phyloP scores from a whole-genome alignment of 2,329 filamentous ascomycete genomes.

The Fusarium sp. region DNA sequence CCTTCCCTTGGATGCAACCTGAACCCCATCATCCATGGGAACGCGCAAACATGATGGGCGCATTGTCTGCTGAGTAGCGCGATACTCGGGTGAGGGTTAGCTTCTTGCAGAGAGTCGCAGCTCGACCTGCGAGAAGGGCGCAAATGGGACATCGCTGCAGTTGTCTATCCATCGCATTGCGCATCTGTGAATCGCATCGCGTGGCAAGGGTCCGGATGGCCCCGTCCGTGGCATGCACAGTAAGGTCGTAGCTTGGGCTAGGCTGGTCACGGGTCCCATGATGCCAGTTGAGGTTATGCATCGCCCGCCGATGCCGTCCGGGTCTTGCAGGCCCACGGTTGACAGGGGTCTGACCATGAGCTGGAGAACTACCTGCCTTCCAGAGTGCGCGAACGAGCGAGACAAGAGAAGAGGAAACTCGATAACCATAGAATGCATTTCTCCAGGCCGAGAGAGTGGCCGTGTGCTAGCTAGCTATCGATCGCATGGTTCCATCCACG shows the following conservation, averaged over 20 bases:
- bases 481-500: slow-evolving; percentile 32
- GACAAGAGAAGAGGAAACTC: slow-evolving; percentile 5
- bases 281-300: slow-evolving; percentile 32
- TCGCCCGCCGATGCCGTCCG: slow-evolving; percentile 36
- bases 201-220: slow-evolving; percentile 40
- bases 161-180: slow-evolving; percentile 28
- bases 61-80: slow-evolving; percentile 30
- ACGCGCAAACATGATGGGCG: slow-evolving; percentile 17
- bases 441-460: slow-evolving; percentile 11
- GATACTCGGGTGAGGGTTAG: neutral
- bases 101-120: neutral
- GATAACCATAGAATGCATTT: slow-evolving; percentile 5
- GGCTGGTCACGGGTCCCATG: slow-evolving; percentile 32
- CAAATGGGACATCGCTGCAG: slow-evolving; percentile 1
- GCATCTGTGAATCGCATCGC: slow-evolving; percentile 38
- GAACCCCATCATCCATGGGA: slow-evolving; percentile 20
- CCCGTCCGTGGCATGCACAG: slow-evolving; percentile 33
- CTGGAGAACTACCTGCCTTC: slow-evolving; percentile 4
- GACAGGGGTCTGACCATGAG: slow-evolving; percentile 37
- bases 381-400: neutral
- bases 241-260: slow-evolving; percentile 21
- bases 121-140: neutral
- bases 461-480: slow-evolving; percentile 12
- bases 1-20: slow-evolving; percentile 35
- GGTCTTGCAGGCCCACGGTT: slow-evolving; percentile 24